Base-by-base conservation (phyloP, 1,139 yeast species). In the Candida glucosophila region DNA sequence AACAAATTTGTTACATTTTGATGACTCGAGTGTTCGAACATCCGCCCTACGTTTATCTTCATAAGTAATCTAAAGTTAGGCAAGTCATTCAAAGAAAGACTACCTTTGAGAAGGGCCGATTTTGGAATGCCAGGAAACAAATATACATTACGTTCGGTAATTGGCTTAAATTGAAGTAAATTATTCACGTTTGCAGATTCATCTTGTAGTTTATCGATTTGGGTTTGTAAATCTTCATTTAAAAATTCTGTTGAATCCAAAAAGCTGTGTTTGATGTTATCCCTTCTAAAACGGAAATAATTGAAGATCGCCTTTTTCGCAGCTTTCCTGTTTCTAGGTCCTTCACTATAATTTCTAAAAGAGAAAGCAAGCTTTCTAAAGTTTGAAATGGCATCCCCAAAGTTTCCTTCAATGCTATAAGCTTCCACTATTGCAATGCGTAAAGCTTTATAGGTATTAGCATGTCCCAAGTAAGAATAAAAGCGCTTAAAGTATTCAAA, bases 401-500 rank as follows among this genome's bases (percentile, higher is more conserved):
- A 27, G 27, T 55, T 44, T 0, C 47, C 50, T 6, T 34, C 24
- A 6, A 34, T 28, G 21, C 65, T 44, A 22, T 48, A 44, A 1
- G 58, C 45, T 36, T 63, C 69, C 5, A 63, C 55, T 15, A 45
- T 33, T 3, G 48, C 35, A 1, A 54, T 43, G 15, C 41, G 35
- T 15, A 63, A 38, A 1, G 50, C 25, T 28, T 52, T 52, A 30
- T 49, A 60, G 1, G 47, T 41, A 5, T 27, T 30, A 20, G 45
- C 35, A 30, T 59, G 56, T n/a, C 54, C 48, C 11, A 43, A 37
- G 24, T 51, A 49, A 0, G 68, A 61, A 38, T 59, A 62, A 32
- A 51, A 63, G 21, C 65, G 36, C 33, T 56, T 53, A 39, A 62
- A 59, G 34, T 62, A 63, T 7, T 37, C 41, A 5, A 52, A 22